Percentiles rank a stretch among this genome's conserved stretches.
These are phyloP conservation scores for Erodium moschatum DNA, from an alignment of 441 rosid genomes.

Conservation along the genomic window DNA sequence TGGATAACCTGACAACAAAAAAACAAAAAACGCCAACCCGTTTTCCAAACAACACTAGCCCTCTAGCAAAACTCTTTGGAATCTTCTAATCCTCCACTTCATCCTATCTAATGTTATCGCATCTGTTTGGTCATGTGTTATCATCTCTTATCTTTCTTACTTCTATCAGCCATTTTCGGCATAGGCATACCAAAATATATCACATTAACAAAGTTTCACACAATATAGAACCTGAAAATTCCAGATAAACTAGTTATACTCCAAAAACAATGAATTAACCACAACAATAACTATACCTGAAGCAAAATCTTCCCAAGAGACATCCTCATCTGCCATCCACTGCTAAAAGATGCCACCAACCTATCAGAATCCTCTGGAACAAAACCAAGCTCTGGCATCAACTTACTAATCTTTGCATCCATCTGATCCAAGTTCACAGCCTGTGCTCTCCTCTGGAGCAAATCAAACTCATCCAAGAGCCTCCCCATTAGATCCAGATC, in stretches of 20 bases:
- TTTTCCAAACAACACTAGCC: background rate
- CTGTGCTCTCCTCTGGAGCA: slow-evolving; percentile 74
- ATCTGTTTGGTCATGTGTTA: no score
- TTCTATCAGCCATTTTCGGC: no score
- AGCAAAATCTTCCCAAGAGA: slow-evolving; percentile 89
- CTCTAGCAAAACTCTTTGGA: background rate
- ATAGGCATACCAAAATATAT: background rate
- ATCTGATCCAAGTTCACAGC: slow-evolving; percentile 55
- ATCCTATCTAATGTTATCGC: no score
- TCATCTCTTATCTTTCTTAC: no score
- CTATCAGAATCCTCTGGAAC: slow-evolving; percentile 68
- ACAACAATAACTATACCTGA: slow-evolving; percentile 42
- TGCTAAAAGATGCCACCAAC: slow-evolving; percentile 81
- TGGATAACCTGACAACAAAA: background rate
- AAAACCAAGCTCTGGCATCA: slow-evolving; percentile 89
- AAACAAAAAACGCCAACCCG: background rate
- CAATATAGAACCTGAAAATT: background rate
- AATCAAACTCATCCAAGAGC: slow-evolving; percentile 85
- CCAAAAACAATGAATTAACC: background rate
- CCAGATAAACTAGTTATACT: background rate
- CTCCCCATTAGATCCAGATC: slow-evolving; percentile 91
- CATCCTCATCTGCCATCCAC: slow-evolving; percentile 99
- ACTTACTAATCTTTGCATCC: slow-evolving; percentile 74
- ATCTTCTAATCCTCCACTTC: no score
- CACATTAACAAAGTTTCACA: background rate